Evolutionary conservation across 805 yeast genomes (phyloP), one percentile per base, ranked within the genome.

Genomic region (Starmera pachycereana): DNA sequence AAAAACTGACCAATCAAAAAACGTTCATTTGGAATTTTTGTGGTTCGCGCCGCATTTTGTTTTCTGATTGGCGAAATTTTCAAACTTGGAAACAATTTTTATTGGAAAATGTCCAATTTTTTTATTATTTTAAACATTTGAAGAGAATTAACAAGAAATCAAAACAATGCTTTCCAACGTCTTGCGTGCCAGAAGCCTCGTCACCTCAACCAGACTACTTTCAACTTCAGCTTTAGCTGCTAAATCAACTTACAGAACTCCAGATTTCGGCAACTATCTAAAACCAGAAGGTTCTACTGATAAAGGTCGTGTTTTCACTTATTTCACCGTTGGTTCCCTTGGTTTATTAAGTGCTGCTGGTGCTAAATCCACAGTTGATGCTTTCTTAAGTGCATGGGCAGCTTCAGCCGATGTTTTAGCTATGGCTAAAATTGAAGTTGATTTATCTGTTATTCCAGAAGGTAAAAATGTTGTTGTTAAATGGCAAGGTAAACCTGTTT

Each of bases 401-500:
- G 99, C 99, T 30, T 89, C 98, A 46, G 96, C 97, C 50, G 99
- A 92, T 73, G 95, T 92, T 44, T 77, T 92, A 70, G 98, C 98
- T 46, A 81, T 92, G 95, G 98, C 99, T 56, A 92, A 92, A 73
- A 96, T 90, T 57, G 98, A 92, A 74, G 96, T 92, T 53, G 89
- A 85, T 63, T 79, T 92, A 57, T 78, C 81, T 42, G 83, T 86
- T 48, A 87, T 92, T 50, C 99, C 99, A 57, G 87, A 81, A 64
- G 97, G 97, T 68, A 90, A 90, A 75, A 92, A 92, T 68, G 94
- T 92, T 50, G 86, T 92, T 60, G 95, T 92, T 54, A 92, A 92
- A 71, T 92, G 99, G 99, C 96, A 94, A 71, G 99, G 99, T 71
- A 92, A 92, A 75, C 99, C 99, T 51, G 96, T 92, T 51, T 92